Percentiles rank a stretch among this genome's conserved stretches.
These are phyloP conservation scores for Blastobotrys aristatus DNA, from an alignment of 1,139 yeast species.

Conservation along the genomic window DNA sequence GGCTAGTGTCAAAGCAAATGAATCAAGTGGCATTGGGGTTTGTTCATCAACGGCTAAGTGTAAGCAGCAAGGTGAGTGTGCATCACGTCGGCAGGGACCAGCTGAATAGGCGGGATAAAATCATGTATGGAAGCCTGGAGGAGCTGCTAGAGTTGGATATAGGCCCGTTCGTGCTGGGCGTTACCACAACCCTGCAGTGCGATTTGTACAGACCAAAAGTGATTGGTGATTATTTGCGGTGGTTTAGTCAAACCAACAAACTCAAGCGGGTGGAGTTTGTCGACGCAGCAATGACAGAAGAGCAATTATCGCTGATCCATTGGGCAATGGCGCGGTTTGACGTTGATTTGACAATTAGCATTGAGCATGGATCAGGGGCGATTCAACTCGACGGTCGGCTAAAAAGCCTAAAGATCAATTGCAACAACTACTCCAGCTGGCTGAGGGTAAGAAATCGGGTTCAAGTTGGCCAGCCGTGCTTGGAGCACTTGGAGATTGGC, in stretches of 20 bases:
- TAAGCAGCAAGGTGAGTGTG: neutral
- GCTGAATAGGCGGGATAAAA: neutral
- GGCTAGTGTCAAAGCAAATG: neutral
- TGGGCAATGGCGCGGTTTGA: neutral
- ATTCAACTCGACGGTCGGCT: neutral
- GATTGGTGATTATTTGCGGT: neutral
- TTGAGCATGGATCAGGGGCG: neutral
- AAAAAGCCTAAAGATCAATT: neutral
- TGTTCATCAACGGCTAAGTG: neutral
- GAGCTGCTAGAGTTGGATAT: neutral
- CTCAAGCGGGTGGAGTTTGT: neutral
- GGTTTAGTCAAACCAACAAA: neutral
- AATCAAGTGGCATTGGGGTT: constrained; percentile 1
- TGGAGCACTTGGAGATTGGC: neutral
- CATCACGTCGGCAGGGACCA: neutral
- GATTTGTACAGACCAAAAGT: neutral
- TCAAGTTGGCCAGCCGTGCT: neutral
- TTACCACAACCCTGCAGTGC: neutral
- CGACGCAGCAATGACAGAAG: neutral
- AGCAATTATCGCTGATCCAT: neutral
- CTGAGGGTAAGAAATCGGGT: neutral
- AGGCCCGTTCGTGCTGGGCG: constrained; percentile 1
- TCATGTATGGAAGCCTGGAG: neutral
- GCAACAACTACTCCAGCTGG: neutral
- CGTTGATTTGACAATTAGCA: neutral